Base-by-base conservation (phyloP, 2,329 filamentous ascomycete species). In the Ascochyta viciae-villosae region DNA sequence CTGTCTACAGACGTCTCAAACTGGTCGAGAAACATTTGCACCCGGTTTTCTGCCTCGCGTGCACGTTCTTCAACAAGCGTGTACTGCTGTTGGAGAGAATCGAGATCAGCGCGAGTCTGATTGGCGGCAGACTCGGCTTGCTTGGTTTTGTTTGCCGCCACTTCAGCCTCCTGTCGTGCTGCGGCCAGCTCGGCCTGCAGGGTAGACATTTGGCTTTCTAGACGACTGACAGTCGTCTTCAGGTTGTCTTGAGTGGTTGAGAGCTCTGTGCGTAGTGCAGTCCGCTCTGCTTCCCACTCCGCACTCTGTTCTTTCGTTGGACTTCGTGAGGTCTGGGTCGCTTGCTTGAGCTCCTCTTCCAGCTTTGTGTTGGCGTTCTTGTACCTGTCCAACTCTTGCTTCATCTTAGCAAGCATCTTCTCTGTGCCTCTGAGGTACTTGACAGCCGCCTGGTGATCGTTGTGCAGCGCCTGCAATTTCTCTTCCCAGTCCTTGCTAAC, bases 401-500 rank as follows among this genome's bases (percentile, higher is more conserved):
- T 98, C 83, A 99, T 94, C 76, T 96, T 94, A 77, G 95, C 93
- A 44, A 99, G 85, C 92, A 99, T 97, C 84, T 97, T 98, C 78
- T 99, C 95, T 1, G 95, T 98, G 55, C 95, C 95, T 77, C 96
- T 96, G 65, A 99, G 91, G 71, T 99, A 99, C 76, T 97, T 95
- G 45, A 98, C 93, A 15, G 95, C 94, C 38, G 95, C 96, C 76
- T 97, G 92, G 74, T 99, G 97, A 75, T 99, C 95, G 73, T 93
- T 96, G 77, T 98, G 93, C 29, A 99, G 86, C 72, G 96, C 93
- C 56, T 91, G 86, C 48, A 99, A 83, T 76, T 97, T 97, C 74
- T 97, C 93, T 60, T 93, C 90, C 78, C 96, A 98, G 42, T 90
- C 86, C 51, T 87, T 84, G 73, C 96, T 94, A n/a, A 92, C 89